Evolutionary conservation across 768 basidiomycete species (phyloP), one percentile per base, ranked within the genome.

Genomic region (Pleurotus cornucopiae): DNA sequence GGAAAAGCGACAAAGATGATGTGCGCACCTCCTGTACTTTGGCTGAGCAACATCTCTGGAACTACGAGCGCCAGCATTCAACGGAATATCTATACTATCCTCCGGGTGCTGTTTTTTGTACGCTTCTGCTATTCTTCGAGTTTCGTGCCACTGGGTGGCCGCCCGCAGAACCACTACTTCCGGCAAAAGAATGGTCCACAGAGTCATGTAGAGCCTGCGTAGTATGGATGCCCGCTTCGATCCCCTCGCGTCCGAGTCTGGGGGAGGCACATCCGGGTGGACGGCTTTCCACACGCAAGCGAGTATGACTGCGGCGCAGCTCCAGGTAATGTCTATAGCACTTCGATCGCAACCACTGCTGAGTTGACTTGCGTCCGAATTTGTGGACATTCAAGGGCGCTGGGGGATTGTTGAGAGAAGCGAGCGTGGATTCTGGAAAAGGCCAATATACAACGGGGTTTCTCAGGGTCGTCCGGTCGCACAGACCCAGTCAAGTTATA

Each of bases 281-380:
- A 66, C 54, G 9, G 67, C 57, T 7, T 60, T 53, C 63, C 64
- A 69, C 3, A 57, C 62, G 34, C 65, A 68, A 0, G 64, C 54
- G 13, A 67, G 63, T 2, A 69, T 58, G 1, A 64, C 65, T 4
- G 57, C 46, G 16, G 64, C 25, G 46, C 67, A 69, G 49, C 67
- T 63, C 61, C 59, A 60, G 14, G 67, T 20, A 1, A 69, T 68
- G 5, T 58, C 41, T 49, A 58, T 57, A 9, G 30, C 30, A 6
- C 30, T 30, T 30, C 30, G 6, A 30, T 30, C 30, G 30, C 7
- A 30, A 30, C 30, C 30, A 9, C 30, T 30, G 9, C 30, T 30
- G 30, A 30, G 5, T 30, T 30, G 30, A 30, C 30, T 30, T 30
- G 30, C 30, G 30, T 6, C 9, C 30, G 30, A 6, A 30, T 30